Evolutionary conservation across 2,329 filamentous ascomycete genomes (phyloP), one percentile per base, ranked within the genome.

Genomic region (Claviceps sorghi): DNA sequence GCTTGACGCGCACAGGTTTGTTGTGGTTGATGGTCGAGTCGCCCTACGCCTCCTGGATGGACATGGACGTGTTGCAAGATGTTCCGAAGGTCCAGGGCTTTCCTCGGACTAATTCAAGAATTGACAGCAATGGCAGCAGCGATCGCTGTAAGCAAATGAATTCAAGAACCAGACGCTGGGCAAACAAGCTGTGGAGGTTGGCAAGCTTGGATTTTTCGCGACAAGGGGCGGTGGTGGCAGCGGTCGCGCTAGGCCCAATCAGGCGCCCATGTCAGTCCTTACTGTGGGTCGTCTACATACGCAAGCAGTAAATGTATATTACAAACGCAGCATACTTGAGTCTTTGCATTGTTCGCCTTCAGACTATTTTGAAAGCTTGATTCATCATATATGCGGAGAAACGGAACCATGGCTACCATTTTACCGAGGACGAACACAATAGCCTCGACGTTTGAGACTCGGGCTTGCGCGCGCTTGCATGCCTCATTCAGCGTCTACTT

Each of bases 191-290:
- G 48, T 29, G 51, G 48, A 53, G 49, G 52, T 41, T 52, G 52
- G 30, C 45, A 52, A 55, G 52, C 52, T 53, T 49, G 54, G 34
- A 51, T 48, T 53, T 55, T 53, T 52, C 47, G 54, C 30, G 51
- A 47, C 48, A 38, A 47, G 51, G 53, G 44, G 47, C 26, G 15
- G 53, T 55, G 51, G 48, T 52, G 55, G 21, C 1, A 15, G 15
- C 26, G 19, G 2, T 19, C 13, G 22, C 64, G 62, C 66, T 68
- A 68, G 54, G 51, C 66, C 66, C 29, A 51, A 63, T 66, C 58
- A 29, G 58, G 66, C 54, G 50, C 56, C 53, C 55, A 58, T 47
- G 21, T 26, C 41, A 30, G 34, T 10, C 10, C 7, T 42, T 43
- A 34, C 10, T n/a, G 34, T 11, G 34, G 32, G 2, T 36, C 34